Evolutionary conservation across 1,284 basidiomycete genomes (phyloP).

Genomic region (Rhodotorula sp.): DNA sequence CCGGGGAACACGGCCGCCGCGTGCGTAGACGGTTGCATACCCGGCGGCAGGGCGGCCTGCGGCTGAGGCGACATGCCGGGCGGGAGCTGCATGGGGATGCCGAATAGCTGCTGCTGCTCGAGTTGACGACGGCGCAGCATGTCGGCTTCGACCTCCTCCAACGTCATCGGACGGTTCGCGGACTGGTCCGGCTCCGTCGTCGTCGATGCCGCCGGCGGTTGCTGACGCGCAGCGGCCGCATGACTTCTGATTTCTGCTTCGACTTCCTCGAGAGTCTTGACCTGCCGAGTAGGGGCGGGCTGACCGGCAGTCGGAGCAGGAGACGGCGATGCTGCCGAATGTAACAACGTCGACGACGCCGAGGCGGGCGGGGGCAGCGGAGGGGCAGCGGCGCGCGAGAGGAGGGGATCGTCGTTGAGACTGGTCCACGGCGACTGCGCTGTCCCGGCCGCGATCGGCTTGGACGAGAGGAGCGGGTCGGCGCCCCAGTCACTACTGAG

Average conservation of each 20-base stretch:
- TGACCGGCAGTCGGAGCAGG: not conserved
- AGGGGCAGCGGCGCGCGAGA: conserved; percentile 12
- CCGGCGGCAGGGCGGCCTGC: not conserved
- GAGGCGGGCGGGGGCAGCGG: not conserved
- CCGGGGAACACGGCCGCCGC: not conserved
- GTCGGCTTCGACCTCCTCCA: conserved; percentile 93
- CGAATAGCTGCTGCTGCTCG: conserved; percentile 7
- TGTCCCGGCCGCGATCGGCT: conserved; percentile 2
- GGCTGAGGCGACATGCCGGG: conserved; percentile 13
- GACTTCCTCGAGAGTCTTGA: conserved; percentile 49
- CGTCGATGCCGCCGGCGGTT: conserved; percentile 11
- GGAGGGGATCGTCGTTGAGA: conserved; percentile 42
- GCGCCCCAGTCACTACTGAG: conserved; percentile 2
- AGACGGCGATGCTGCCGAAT: conserved; percentile 5
- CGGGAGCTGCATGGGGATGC: conserved; percentile 7
- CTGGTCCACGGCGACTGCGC: conserved; percentile 32
- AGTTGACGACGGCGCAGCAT: conserved; percentile 55
- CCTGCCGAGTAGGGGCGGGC: conserved; percentile 22
- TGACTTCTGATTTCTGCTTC: conserved; percentile 48
- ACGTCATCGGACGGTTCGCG: conserved; percentile 58
- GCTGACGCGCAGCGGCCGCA: conserved; percentile 48
- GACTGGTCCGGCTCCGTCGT: not conserved
- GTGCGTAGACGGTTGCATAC: not conserved
- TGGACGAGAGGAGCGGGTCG: conserved; percentile 13
- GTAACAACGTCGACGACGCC: conserved; percentile 7